Evolutionary conservation across 495 filamentous ascomycete genomes (phyloP).

Genomic region (Penicillium ucsense): DNA sequence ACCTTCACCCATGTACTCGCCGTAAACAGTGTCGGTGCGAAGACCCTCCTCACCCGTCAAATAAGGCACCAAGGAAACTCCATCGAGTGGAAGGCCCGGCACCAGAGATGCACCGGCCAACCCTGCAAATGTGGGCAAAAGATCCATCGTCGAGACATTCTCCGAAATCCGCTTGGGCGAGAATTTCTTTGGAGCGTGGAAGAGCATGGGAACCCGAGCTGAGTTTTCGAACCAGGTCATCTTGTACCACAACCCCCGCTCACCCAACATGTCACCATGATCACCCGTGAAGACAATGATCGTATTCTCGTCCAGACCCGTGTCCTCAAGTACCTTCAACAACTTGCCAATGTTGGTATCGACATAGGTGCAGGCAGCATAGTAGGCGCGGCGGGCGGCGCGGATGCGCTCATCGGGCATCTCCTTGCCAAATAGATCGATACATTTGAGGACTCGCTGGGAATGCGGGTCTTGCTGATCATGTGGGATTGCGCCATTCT

Average conservation of each 20-base stretch:
- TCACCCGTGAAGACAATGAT: slow-evolving; percentile 83
- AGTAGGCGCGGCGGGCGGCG: slow-evolving; percentile 74
- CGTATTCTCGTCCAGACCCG: slow-evolving; percentile 67
- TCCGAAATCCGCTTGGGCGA: slow-evolving; percentile 55
- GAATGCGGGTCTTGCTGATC: slow-evolving; percentile 76
- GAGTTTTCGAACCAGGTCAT: slow-evolving; percentile 86
- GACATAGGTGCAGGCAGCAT: slow-evolving; percentile 80
- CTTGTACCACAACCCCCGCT: slow-evolving; percentile 88
- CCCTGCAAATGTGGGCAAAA: slow-evolving; percentile 75
- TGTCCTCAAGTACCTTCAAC: slow-evolving; percentile 59
- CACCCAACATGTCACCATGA: slow-evolving; percentile 88
- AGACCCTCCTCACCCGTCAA: slow-evolving; percentile 47
- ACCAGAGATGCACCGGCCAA: slow-evolving; percentile 58
- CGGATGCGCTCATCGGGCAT: slow-evolving; percentile 72
- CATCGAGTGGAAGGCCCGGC: slow-evolving; percentile 63
- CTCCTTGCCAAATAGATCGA: slow-evolving; percentile 67
- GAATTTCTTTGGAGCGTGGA: slow-evolving; percentile 62
- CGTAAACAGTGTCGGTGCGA: slow-evolving; percentile 64
- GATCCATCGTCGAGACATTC: slow-evolving; percentile 79
- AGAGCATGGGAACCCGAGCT: slow-evolving; percentile 70
- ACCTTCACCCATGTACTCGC: slow-evolving; percentile 84
- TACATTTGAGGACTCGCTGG: slow-evolving; percentile 67
- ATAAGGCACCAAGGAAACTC: slow-evolving; percentile 61
- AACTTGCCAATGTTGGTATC: slow-evolving; percentile 80
- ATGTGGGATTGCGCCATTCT: slow-evolving; percentile 55